Base-by-base conservation (phyloP, 1,284 basidiomycete species). In the Rhodotorula sp. region DNA sequence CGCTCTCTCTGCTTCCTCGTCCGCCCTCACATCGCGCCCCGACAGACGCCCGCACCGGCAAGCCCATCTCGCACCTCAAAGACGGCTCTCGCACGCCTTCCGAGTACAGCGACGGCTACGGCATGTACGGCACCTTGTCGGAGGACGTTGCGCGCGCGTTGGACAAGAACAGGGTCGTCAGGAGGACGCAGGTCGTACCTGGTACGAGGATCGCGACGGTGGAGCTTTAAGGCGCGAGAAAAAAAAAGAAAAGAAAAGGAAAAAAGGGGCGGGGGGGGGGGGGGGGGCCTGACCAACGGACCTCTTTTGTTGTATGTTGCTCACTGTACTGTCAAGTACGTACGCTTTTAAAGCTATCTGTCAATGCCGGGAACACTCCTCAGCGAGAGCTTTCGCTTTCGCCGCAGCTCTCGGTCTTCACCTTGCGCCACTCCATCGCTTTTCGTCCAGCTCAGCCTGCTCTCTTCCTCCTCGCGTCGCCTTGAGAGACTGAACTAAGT, bases 131-230 rank as follows among this genome's bases (percentile, higher is more conserved):
- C 26, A 51, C 37, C 1, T 26, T 61, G 51, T 53, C 60, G 51
- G 28, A 44, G 37, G 60, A 61, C 4, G 57, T 69, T 37, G 28
- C 31, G 44, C 31, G 34, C 5, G 48, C 37, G 15, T 34, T 61
- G 15, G 18, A 53, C 20, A 63, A 61, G 61, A 44, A 59, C 20
- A 61, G 54, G 11, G 47, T 5, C 20, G 46, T n/a, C 59, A 34
- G 24, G 26, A 58, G 37, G 37, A 52, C 57, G 34, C 56, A 48
- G 37, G 47, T 65, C 26, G 55, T 59, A 11, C 64, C 69, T 0
- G 73, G 73, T 16, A 69, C 71, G 31, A 68, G 69, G 59, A 75
- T 75, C 54, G 40, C 58, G 50, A 70, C 66, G 52, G 73, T 75
- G 5, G 73, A 75, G 47, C 15, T 72, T 4, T 69, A 40, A 54